Conservation (phyloP, 2,329 filamentous ascomycete species). For the Scedosporium apiospermum region DNA sequence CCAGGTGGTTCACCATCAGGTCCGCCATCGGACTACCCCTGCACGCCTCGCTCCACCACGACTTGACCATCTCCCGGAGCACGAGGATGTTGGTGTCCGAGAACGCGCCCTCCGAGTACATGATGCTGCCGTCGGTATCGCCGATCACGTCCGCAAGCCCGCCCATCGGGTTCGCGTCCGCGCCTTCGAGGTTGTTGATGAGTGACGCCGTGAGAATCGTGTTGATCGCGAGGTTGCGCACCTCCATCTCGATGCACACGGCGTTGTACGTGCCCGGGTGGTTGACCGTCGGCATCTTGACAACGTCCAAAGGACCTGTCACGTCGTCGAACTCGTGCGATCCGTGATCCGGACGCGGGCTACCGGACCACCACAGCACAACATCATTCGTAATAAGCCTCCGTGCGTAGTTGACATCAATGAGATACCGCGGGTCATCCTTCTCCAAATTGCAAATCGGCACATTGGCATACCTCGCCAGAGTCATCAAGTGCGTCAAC, state of each 20-base stretch:
- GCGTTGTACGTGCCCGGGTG: constrained; percentile 90
- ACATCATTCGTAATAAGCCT: constrained; percentile 85
- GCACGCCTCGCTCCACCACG: constrained; percentile 95
- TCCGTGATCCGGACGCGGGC: constrained; percentile 83
- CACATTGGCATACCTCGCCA: constrained; percentile 87
- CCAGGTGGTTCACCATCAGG: constrained; percentile 91
- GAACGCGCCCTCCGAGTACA: constrained; percentile 53
- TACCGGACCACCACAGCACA: constrained; percentile 92
- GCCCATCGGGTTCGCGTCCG: constrained; percentile 79
- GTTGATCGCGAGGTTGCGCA: constrained; percentile 94
- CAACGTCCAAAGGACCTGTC: constrained; percentile 68
- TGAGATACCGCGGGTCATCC: constrained; percentile 88
- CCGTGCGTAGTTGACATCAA: constrained; percentile 90
- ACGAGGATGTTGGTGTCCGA: constrained; percentile 86
- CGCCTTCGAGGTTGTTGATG: constrained; percentile 90
- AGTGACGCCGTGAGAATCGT: constrained; percentile 94
- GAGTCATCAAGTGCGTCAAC: constrained; percentile 77
- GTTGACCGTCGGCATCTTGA: constrained; percentile 89
- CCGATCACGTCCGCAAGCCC: constrained; percentile 59
- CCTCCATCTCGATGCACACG: constrained; percentile 89
- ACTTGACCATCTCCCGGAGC: constrained; percentile 94
- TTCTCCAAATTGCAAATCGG: constrained; percentile 91
- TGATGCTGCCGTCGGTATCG: constrained; percentile 29
- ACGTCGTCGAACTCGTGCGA: constrained; percentile 93
- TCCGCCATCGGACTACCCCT: constrained; percentile 90